Evolutionary conservation across 257 asterid species (phyloP).

Genomic region (Scutellaria barbata): DNA sequence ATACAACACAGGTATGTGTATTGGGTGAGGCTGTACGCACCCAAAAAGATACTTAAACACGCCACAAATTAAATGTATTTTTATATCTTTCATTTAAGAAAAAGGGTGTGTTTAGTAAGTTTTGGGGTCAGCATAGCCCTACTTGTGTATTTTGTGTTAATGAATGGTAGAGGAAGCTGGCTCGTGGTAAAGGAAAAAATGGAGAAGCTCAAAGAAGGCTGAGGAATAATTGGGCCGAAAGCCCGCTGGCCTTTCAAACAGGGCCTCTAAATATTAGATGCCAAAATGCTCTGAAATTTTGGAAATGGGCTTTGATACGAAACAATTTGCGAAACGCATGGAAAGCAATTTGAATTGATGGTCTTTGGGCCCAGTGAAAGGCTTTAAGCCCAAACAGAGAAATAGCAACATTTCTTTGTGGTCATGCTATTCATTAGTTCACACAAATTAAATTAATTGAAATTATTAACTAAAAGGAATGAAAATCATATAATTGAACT

Average conservation of each 20-base stretch:
- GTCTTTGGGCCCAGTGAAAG: background rate
- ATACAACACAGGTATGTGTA: no score
- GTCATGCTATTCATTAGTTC: background rate
- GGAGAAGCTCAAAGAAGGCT: background rate
- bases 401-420: background rate
- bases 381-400: background rate
- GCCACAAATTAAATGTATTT: no score
- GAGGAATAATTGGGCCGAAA: background rate
- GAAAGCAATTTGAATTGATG: background rate
- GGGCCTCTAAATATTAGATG: background rate
- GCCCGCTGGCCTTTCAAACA: background rate
- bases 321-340: background rate
- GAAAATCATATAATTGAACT: constrained; percentile 5
- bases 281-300: background rate
- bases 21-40: no score
- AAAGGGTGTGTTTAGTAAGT: background rate
- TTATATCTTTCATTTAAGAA: no score
- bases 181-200: background rate
- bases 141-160: background rate
- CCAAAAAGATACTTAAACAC: no score
- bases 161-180: background rate
- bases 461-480: background rate
- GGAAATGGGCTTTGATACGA: background rate
- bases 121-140: no score
- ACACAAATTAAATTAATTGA: no score